Conservation (phyloP, 441 rosid genomes). For the Aquilaria agallochum region DNA sequence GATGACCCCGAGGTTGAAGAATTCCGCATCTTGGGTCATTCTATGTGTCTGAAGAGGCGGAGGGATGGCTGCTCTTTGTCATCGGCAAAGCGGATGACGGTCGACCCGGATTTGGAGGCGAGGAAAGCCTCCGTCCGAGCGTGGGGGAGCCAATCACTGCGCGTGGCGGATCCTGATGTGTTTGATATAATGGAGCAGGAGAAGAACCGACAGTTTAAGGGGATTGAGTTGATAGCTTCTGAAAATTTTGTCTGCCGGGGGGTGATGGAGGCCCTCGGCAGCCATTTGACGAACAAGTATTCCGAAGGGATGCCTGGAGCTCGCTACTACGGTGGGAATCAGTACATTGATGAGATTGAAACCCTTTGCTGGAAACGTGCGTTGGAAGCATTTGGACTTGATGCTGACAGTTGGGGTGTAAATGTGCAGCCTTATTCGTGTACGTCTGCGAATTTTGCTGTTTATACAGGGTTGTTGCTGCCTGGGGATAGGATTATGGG, state of each 20-base stretch:
- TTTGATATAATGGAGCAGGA: slow-evolving; percentile 49
- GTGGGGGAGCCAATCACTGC: slow-evolving; percentile 49
- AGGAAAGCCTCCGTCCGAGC: slow-evolving; percentile 27
- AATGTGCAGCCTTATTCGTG: slow-evolving; percentile 75
- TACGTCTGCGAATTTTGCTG: slow-evolving; percentile 61
- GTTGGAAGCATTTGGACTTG: slow-evolving; percentile 41
- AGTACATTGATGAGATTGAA: slow-evolving; percentile 63
- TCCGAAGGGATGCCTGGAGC: slow-evolving; percentile 68
- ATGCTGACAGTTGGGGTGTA: slow-evolving; percentile 50
- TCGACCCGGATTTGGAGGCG: slow-evolving; percentile 28
- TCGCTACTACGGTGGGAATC: slow-evolving; percentile 55
- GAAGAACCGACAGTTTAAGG: slow-evolving; percentile 49
- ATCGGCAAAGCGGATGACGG: slow-evolving; percentile 22
- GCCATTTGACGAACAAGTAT: slow-evolving; percentile 65
- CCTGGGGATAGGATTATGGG: slow-evolving; percentile 73
- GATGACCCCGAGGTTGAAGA: slow-evolving; percentile 33
- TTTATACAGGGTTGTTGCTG: slow-evolving; percentile 45
- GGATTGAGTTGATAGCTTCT: slow-evolving; percentile 64
- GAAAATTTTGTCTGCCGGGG: slow-evolving; percentile 64
- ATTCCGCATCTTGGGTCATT: slow-evolving; percentile 49
- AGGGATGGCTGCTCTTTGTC: slow-evolving; percentile 28
- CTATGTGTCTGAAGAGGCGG: slow-evolving; percentile 40
- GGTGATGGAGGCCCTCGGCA: slow-evolving; percentile 68
- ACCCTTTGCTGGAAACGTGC: slow-evolving; percentile 54
- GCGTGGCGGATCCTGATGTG: slow-evolving; percentile 48